These are phyloP conservation scores for Pichia scutulata DNA, from an alignment of 805 yeast species.

Conservation along the genomic window DNA sequence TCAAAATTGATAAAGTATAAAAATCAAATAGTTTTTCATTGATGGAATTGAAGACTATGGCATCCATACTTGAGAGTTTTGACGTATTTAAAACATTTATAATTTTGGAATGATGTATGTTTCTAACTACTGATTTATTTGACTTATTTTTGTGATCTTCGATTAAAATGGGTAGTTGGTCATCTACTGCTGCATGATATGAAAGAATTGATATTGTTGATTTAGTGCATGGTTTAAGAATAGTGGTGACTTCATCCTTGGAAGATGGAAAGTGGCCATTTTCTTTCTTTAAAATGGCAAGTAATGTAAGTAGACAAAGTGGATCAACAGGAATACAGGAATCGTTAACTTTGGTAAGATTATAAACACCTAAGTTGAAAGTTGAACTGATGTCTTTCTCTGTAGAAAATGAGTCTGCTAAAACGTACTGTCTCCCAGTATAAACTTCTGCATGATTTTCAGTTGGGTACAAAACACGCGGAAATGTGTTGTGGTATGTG, in stretches of 20 bases:
- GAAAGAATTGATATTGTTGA: conserved; percentile 35
- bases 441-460: conserved; percentile 1
- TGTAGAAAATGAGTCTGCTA: neutral
- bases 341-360: conserved; percentile 20
- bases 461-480: neutral
- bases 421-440: neutral
- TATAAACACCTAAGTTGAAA: conserved; percentile 50
- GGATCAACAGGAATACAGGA: neutral
- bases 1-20: conserved; percentile 22
- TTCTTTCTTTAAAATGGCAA: neutral
- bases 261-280: neutral
- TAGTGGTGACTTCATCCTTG: neutral
- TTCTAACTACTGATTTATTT: conserved; percentile 23
- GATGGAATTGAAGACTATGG: conserved; percentile 32
- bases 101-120: conserved; percentile 30
- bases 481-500: conserved; percentile 3
- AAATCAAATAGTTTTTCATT: conserved; percentile 44
- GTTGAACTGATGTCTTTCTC: conserved; percentile 6
- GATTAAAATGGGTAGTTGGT: conserved; percentile 46
- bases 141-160: conserved; percentile 38
- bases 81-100: conserved; percentile 31
- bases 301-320: neutral
- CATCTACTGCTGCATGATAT: conserved; percentile 40
- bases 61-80: conserved; percentile 27
- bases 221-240: neutral